Evolutionary conservation across 1,139 yeast genomes (phyloP).

Genomic region (Saccharomycopsis hybrid): DNA sequence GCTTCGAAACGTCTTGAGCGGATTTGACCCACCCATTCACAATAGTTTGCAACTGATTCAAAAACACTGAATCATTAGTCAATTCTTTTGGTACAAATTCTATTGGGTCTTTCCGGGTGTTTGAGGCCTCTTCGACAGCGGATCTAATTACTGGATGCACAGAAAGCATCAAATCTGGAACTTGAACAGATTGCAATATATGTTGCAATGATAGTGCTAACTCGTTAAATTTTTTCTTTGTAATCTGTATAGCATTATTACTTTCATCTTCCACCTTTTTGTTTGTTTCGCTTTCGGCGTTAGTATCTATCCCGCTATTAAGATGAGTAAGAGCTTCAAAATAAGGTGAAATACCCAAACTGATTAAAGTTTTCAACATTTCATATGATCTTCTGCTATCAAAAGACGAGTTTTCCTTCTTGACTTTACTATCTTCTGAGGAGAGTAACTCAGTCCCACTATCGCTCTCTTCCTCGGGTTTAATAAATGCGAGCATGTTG

Average conservation of each 20-base stretch:
- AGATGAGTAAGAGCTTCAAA: conserved; percentile 37
- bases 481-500: no score
- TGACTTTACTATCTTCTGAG: neutral
- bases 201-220: conserved; percentile 62
- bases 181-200: conserved; percentile 59
- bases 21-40: conserved; percentile 72
- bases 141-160: conserved; percentile 49
- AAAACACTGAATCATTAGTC: conserved; percentile 45
- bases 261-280: conserved; percentile 18
- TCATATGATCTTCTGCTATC: conserved; percentile 42
- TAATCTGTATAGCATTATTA: conserved; percentile 34
- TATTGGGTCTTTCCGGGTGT: conserved; percentile 26
- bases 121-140: conserved; percentile 30
- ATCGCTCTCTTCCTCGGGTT: no score
- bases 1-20: conserved; percentile 50
- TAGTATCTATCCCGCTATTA: neutral
- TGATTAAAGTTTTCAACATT: conserved; percentile 51
- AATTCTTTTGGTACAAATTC: conserved; percentile 32
- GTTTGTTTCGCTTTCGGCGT: conserved; percentile 2
- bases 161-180: conserved; percentile 53
- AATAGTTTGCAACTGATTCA: conserved; percentile 59
- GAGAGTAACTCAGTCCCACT: conserved; percentile 21
- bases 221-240: conserved; percentile 64
- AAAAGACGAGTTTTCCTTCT: conserved; percentile 20
- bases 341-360: conserved; percentile 47